Percentiles rank a stretch among this genome's conserved stretches.
phyloP scores from a whole-genome alignment of 352 stramenopile genomes.

The Pythium periplocum region DNA sequence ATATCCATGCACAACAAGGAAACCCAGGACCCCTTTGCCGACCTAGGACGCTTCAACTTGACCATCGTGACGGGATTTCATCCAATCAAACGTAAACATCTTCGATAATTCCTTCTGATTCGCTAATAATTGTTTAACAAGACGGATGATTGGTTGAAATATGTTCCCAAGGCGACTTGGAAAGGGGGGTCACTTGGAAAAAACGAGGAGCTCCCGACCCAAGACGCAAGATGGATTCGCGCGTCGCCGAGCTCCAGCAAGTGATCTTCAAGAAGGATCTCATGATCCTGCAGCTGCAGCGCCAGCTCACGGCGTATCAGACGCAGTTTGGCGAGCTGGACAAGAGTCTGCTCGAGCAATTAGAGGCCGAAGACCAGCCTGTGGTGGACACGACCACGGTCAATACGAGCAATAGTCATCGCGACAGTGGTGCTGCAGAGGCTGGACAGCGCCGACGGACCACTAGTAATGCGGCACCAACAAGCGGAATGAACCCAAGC shows the following conservation, averaged over 20 bases:
- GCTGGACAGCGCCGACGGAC: conserved; percentile 2
- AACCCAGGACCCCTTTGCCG: not conserved
- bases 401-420: conserved; percentile 8
- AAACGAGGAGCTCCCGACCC: not conserved
- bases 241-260: conserved; percentile 64
- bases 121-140: not conserved
- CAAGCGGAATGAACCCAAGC: not conserved
- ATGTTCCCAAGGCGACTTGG: not conserved
- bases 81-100: not conserved
- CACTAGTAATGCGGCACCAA: conserved; percentile 6
- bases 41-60: too few species aligned
- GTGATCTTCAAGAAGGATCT: conserved; percentile 83
- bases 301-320: conserved; percentile 55
- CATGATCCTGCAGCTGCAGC: conserved; percentile 77
- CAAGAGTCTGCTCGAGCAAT: conserved; percentile 15
- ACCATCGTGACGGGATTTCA: not conserved
- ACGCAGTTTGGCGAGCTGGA: conserved; percentile 47
- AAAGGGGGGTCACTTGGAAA: not conserved
- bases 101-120: conserved; percentile 1
- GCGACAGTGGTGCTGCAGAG: not conserved
- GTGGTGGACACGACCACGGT: conserved; percentile 12
- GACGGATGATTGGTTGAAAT: not conserved
- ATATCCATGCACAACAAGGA: not conserved
- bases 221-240: conserved; percentile 32
- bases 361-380: conserved; percentile 20